Base-by-base conservation (phyloP, 75 land plant genomes). In the Pseudotsuga menziesii region DNA sequence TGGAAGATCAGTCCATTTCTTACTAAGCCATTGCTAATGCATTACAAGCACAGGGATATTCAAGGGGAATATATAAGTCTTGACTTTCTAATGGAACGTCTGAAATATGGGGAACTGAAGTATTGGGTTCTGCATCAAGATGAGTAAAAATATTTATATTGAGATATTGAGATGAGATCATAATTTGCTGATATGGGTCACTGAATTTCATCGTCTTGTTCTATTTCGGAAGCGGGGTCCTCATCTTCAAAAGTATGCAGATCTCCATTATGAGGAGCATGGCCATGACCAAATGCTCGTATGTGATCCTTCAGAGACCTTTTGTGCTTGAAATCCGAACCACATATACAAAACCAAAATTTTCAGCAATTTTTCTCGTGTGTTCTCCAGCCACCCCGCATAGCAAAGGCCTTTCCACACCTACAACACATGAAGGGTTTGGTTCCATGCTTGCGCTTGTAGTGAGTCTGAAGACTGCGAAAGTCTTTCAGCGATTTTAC, bases 331-430 rank as follows among this genome's bases (percentile, higher is more conserved):
- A 88, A 88, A 66, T 88, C 90, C 2, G 89, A 86, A 61, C 90
- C 90, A 60, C 91, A 89, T 56, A 61, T 78, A 75, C 91, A 89
- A 54, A 78, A 84, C 91, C 91, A 89, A 19, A 87, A 86, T 84
- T 89, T 89, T 20, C 91, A 89, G 66, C 91, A 89, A 82, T 89
- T 89, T 80, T 89, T 89, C 79, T 89, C 90, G 70, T 89, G 90
- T 2, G 90, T 89, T 44, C 90, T 72, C 90, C 90, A 89, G 80
- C 86, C 90, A 19, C 90, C 90, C 16, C 88, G 82, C 74, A 89
- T 88, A 0, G 90, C 90, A 71, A 89, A 84, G 36, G 83, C 77
- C 84, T 89, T 89, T 26, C 80, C 83, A 75, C 91, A 89, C 78
- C 82, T 86, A 35, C 89, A 61, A 72, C 91, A 89, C 78, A 69